Conservation (phyloP, 352 stramenopile species). For the Globisporangium recalcitrans region DNA sequence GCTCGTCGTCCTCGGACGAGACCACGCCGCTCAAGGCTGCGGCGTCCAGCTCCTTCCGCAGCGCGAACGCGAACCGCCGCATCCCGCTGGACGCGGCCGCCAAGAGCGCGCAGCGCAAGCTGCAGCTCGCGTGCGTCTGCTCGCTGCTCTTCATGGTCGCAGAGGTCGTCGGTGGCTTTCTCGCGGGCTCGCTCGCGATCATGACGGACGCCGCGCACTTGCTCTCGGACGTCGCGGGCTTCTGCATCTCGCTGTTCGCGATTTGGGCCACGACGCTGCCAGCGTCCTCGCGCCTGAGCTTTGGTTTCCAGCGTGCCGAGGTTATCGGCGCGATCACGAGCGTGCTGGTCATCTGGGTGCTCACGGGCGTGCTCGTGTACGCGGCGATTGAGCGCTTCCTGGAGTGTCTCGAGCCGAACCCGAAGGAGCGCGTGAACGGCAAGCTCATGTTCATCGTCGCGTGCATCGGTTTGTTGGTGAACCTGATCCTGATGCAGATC, state of each 20-base stretch:
- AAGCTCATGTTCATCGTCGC: conserved; percentile 96
- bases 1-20: conserved; percentile 42
- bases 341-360: conserved; percentile 91
- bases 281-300: conserved; percentile 83
- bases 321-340: conserved; percentile 92
- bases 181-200: conserved; percentile 92
- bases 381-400: conserved; percentile 89
- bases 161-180: conserved; percentile 92
- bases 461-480: conserved; percentile 93
- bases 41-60: conserved; percentile 12
- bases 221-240: conserved; percentile 66
- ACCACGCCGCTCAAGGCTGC: conserved; percentile 47
- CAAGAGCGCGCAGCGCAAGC: conserved; percentile 54
- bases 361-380: conserved; percentile 92
- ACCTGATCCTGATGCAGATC: conserved; percentile 93
- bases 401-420: conserved; percentile 69
- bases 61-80: conserved; percentile 24
- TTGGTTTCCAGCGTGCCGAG: conserved; percentile 93
- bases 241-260: conserved; percentile 72
- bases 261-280: conserved; percentile 68
- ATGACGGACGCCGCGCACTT: conserved; percentile 86
- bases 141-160: conserved; percentile 92
- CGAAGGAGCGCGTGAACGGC: conserved; percentile 89
- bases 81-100: conserved; percentile 48
- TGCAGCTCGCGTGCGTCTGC: conserved; percentile 65